A percentile compares a stretch with the other conserved stretches of the same genome.
Conservation (phyloP, 495 filamentous ascomycete genomes). For the Daldinia childiae region DNA sequence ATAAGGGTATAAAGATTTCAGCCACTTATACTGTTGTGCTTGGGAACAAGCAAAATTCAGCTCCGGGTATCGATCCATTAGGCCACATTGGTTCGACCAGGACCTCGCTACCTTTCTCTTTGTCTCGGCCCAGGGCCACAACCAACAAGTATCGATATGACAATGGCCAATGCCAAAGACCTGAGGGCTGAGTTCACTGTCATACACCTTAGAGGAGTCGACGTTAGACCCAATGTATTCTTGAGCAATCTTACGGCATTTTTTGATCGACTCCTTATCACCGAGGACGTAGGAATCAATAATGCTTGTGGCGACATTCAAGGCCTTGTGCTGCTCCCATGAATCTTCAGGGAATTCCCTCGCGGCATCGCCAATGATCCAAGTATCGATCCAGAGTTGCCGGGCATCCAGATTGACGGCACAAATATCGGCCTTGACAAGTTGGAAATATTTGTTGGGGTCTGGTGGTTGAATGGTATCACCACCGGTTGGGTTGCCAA, state of each 20-base stretch:
- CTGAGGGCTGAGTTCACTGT: conserved; percentile 72
- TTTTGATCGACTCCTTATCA: conserved; percentile 76
- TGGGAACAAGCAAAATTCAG: conserved; percentile 91
- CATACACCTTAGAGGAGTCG: conserved; percentile 85
- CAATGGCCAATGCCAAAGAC: conserved; percentile 94
- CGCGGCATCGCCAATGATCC: conserved; percentile 91
- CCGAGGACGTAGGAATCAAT: conserved; percentile 88
- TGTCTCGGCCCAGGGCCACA: conserved; percentile 99
- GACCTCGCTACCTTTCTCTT: conserved; percentile 96
- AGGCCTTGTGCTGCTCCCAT: conserved; percentile 87
- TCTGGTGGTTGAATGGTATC: conserved; percentile 90
- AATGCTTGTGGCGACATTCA: conserved; percentile 83
- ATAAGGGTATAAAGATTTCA: conserved; percentile 86
- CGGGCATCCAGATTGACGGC: conserved; percentile 87
- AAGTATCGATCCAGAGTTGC: conserved; percentile 87
- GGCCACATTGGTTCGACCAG: conserved; percentile 93
- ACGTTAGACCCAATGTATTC: conserved; percentile 83
- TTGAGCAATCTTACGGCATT: conserved; percentile 81
- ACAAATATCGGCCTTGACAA: conserved; percentile 84
- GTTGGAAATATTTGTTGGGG: conserved; percentile 79
- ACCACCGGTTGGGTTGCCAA: conserved; percentile 87
- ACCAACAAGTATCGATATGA: conserved; percentile 97
- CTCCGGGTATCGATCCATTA: conserved; percentile 95
- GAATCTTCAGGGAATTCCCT: conserved; percentile 80
- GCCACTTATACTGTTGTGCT: conserved; percentile 98